Percentiles rank a stretch among this genome's conserved stretches.
These are phyloP conservation scores for Stylonectria norvegica DNA, from an alignment of 2,329 filamentous ascomycete species.

Conservation along the genomic window DNA sequence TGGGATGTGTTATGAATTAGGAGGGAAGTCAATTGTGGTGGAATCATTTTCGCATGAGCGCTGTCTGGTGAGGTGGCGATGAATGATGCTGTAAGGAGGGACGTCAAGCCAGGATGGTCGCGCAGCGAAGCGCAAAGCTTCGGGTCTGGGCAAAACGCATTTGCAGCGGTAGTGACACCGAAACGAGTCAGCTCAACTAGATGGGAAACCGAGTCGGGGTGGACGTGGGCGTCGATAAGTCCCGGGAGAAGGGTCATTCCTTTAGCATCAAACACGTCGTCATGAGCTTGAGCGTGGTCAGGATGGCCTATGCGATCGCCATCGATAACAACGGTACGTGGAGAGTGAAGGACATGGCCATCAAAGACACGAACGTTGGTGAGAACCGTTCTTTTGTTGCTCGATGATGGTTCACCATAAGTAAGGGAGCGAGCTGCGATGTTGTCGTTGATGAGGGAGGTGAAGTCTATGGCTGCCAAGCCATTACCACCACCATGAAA, in stretches of 20 bases:
- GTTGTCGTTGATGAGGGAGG: background rate
- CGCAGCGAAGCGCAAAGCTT: background rate
- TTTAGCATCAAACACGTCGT: slow-evolving; percentile 4
- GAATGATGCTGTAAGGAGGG: slow-evolving; percentile 6
- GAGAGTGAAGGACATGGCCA: background rate
- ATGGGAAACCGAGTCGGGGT: slow-evolving; percentile 1
- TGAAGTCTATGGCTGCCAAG: background rate
- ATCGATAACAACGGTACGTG: background rate
- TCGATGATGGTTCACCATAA: background rate
- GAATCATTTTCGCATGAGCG: slow-evolving; percentile 2
- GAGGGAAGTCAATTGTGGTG: background rate
- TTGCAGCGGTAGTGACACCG: background rate
- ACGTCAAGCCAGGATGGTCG: slow-evolving; percentile 4
- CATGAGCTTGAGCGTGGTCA: background rate
- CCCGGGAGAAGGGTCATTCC: slow-evolving; percentile 7
- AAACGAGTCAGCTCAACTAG: background rate
- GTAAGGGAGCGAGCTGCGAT: background rate
- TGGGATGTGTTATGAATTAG: background rate
- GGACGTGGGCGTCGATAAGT: slow-evolving; percentile 6
- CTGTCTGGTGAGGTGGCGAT: slow-evolving; percentile 8
- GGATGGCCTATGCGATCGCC: slow-evolving; percentile 3
- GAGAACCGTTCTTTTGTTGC: background rate
- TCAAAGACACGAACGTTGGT: background rate
- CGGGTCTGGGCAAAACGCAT: background rate
- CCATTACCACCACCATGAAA: background rate